phyloP scores from a whole-genome alignment of 2,329 filamentous ascomycete genomes.

The Akanthomyces uredinophilus region DNA sequence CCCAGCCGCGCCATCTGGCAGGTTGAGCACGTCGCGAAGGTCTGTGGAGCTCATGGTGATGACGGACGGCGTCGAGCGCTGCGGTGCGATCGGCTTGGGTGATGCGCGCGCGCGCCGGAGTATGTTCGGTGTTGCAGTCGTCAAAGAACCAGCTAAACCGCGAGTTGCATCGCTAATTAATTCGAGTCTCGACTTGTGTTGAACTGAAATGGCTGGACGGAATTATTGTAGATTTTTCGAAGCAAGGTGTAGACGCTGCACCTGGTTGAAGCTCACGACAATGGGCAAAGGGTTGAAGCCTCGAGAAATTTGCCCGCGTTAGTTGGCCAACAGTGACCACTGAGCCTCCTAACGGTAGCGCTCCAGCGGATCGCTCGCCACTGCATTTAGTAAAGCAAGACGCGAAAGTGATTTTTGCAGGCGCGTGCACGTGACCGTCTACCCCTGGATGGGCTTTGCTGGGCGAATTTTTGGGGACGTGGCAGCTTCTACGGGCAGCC shows the following conservation, averaged over 20 bases:
- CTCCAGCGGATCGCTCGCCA: not conserved
- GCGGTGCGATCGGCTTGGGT: not conserved
- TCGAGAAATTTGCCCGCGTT: not conserved
- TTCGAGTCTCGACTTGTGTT: not conserved
- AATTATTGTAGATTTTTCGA: not conserved
- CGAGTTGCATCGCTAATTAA: constrained; percentile 2
- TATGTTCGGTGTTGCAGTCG: not conserved
- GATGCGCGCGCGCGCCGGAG: not conserved
- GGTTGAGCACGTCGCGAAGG: constrained; percentile 82
- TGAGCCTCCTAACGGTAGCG: not conserved
- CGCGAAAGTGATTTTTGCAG: constrained; percentile 4
- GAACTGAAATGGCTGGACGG: not conserved
- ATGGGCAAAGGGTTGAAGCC: not conserved
- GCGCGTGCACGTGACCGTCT: constrained; percentile 31
- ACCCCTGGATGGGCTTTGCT: constrained; percentile 23
- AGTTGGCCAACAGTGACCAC: not conserved
- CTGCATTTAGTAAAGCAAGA: not conserved
- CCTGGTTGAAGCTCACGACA: not conserved
- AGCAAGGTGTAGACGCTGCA: not conserved
- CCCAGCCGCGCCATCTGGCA: constrained; percentile 54
- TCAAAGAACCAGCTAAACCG: constrained; percentile 12
- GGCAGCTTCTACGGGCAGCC: constrained; percentile 39
- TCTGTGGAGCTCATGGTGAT: constrained; percentile 52
- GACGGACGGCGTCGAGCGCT: not conserved
- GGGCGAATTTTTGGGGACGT: constrained; percentile 42